Base-by-base conservation (phyloP, 73 alveolate genomes). In the Paramecium primaurelia region DNA sequence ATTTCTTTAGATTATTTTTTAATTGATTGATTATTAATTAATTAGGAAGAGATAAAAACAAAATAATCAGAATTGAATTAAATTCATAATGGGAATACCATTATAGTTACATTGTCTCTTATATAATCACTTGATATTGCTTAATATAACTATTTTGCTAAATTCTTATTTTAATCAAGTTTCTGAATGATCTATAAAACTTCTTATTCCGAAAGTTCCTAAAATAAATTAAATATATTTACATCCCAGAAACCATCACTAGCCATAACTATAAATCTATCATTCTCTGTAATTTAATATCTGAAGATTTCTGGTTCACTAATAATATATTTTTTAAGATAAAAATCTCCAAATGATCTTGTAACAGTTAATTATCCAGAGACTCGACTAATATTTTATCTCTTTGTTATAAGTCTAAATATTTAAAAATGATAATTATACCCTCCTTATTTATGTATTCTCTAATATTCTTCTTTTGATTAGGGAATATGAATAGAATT, bases 191-290 rank as follows among this genome's bases (percentile, higher is more conserved):
- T 22, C 34, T 47, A 26, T 45, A 20, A 18, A 26, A 80, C 75
- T 45, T 80, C 77, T 80, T 80, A 12, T 80, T 80, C 91, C n/a
- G 42, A 80, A 25, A 80, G 58, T 80, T 80, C 91, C 91, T 80
- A 22, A 80, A 45, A 80, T 38, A 25, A 25, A 36, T 45, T 3
- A 0, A 5, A 10, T 4, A 12, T 2, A 44, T 45, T 42, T 80
- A 80, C 91, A 80, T 80, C 58, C 91, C 91, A 80, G 34, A 80
- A 80, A 11, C 91, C 91, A 49, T 80, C 91, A 20, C 64, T 32
- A 0, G 77, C 91, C 91, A 80, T 80, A 45, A 80, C 75, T 40
- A 80, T 80, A 22, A 26, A 80, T 47, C 26, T 45, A 47, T 80
- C 91, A 44, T 38, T 7, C 10, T 80, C 91, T 1, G 47, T 25